Conservation (phyloP, 192 early-diverging fungal genomes). For the Backusella tuberculispora region DNA sequence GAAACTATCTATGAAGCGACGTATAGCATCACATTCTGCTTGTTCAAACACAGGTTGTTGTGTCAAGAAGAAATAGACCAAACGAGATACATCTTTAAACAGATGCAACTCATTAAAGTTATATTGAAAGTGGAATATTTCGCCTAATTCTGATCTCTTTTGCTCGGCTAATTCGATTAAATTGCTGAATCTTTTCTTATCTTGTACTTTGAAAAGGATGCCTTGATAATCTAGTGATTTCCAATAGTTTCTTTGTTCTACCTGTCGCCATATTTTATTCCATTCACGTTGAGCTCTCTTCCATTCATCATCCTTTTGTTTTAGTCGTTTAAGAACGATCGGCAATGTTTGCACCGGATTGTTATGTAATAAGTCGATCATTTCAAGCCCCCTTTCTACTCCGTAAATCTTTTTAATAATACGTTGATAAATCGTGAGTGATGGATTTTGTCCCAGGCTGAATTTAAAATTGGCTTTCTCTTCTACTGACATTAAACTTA, state of each 20-base stretch:
- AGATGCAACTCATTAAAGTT: constrained; percentile 71
- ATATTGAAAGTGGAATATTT: constrained; percentile 7
- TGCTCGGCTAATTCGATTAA: not conserved
- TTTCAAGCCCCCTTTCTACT: constrained; percentile 77
- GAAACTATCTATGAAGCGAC: constrained; percentile 73
- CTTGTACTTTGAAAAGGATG: constrained; percentile 81
- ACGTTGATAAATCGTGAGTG: constrained; percentile 84
- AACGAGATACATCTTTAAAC: constrained; percentile 75
- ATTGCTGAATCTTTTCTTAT: constrained; percentile 71
- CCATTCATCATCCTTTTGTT: constrained; percentile 99
- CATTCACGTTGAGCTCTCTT: constrained; percentile 67
- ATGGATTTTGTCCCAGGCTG: constrained; percentile 78
- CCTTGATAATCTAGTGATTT: constrained; percentile 95
- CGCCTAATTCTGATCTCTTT: not conserved
- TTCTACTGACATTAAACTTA: constrained; percentile 75
- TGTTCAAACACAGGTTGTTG: constrained; percentile 51
- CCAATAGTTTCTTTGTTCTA: constrained; percentile 90
- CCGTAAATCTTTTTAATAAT: constrained; percentile 95
- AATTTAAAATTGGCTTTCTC: constrained; percentile 75
- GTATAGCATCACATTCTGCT: constrained; percentile 74
- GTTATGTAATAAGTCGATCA: constrained; percentile 89
- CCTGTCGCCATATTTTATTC: constrained; percentile 87
- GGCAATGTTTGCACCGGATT: constrained; percentile 91
- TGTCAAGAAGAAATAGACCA: constrained; percentile 73
- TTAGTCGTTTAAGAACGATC: constrained; percentile 88